phyloP scores from a whole-genome alignment of 768 basidiomycete species.

The Holtermanniella nyarrowii region DNA sequence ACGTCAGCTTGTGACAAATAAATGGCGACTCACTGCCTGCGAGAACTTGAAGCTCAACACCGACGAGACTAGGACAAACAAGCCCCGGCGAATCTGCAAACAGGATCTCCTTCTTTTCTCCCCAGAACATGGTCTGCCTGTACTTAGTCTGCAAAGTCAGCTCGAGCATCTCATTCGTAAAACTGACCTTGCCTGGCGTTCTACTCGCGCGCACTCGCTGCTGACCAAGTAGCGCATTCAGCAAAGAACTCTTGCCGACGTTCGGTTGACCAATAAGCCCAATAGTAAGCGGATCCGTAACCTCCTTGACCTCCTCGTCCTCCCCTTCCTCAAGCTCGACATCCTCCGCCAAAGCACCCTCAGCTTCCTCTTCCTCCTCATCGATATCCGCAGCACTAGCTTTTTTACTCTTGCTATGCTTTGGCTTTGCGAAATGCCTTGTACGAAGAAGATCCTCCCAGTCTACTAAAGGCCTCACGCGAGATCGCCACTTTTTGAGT shows the following conservation, averaged over 20 bases:
- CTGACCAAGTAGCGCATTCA: constrained; percentile 89
- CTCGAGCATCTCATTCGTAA: no score
- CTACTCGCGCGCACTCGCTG: constrained; percentile 61
- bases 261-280: constrained; percentile 93
- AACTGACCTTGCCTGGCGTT: constrained; percentile 37
- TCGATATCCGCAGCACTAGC: constrained; percentile 15
- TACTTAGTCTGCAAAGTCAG: not conserved
- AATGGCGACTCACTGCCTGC: constrained; percentile 28
- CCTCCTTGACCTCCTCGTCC: constrained; percentile 16
- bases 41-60: constrained; percentile 32
- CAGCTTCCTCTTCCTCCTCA: constrained; percentile 26
- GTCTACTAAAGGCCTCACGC: constrained; percentile 56
- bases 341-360: constrained; percentile 35
- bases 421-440: constrained; percentile 8
- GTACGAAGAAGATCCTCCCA: constrained; percentile 55
- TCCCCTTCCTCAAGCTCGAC: constrained; percentile 16
- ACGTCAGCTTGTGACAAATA: constrained; percentile 29
- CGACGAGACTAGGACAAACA: constrained; percentile 60
- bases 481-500: constrained; percentile 55
- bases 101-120: constrained; percentile 58
- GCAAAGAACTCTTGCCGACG: constrained; percentile 95
- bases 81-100: constrained; percentile 97
- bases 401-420: constrained; percentile 18
- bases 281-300: constrained; percentile 51
- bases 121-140: constrained; percentile 85